A percentile compares a stretch with the other conserved stretches of the same genome.
Conservation (phyloP, 2,329 filamentous ascomycete species). For the Neobulgaria alba region DNA sequence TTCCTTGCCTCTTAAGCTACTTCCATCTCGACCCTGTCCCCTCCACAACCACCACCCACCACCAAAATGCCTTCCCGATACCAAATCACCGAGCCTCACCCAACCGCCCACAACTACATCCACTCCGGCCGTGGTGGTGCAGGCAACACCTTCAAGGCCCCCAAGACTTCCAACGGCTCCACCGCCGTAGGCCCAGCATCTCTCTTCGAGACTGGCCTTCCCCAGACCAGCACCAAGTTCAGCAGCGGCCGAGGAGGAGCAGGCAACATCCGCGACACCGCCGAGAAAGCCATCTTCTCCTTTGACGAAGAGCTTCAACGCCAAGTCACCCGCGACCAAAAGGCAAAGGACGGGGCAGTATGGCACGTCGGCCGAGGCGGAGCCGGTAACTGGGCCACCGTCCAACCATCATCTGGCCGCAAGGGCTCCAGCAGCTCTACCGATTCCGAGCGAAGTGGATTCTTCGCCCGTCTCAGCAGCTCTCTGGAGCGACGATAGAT, state of each 20-base stretch:
- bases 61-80: constrained; percentile 16
- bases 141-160: constrained; percentile 27
- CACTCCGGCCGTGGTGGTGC: constrained; percentile 27
- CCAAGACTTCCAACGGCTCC: constrained; percentile 19
- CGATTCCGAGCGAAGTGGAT: constrained; percentile 15
- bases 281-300: constrained; percentile 25
- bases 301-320: constrained; percentile 28
- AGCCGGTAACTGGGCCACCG: constrained; percentile 21
- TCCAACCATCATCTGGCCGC: constrained; percentile 9
- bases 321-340: constrained; percentile 23
- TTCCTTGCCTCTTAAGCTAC: not conserved
- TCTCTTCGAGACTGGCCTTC: constrained; percentile 20
- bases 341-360: constrained; percentile 18
- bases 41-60: constrained; percentile 1
- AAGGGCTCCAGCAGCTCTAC: constrained; percentile 21
- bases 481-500: constrained; percentile 16
- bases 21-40: too few relatives aligned
- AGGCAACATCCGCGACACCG: constrained; percentile 25
- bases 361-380: constrained; percentile 27
- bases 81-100: constrained; percentile 27
- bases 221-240: constrained; percentile 22
- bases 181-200: constrained; percentile 25
- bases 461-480: constrained; percentile 21
- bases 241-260: constrained; percentile 26
- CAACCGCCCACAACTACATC: constrained; percentile 21